These are phyloP conservation scores for Magnaporthiopsis incrustans DNA, from an alignment of 2,329 filamentous ascomycete genomes.

Conservation along the genomic window DNA sequence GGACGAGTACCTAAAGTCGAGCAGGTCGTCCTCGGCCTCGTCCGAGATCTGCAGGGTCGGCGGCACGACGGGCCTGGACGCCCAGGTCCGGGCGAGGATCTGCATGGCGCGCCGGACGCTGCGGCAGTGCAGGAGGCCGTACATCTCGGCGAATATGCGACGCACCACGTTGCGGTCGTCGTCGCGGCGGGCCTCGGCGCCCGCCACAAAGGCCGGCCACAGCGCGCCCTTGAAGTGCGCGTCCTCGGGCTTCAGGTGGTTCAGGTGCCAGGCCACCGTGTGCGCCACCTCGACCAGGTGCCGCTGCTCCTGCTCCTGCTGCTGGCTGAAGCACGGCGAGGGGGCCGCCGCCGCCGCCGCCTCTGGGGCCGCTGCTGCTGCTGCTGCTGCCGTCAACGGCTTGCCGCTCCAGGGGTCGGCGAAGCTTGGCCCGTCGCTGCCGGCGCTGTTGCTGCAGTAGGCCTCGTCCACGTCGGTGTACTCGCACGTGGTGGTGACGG, in stretches of 20 bases:
- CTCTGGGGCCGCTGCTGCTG: background rate
- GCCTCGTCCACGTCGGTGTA: slow-evolving; percentile 3
- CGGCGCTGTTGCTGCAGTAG: background rate
- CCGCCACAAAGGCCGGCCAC: slow-evolving; percentile 11
- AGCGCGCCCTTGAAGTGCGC: slow-evolving; percentile 12
- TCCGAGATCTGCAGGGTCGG: background rate
- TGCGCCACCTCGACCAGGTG: slow-evolving; percentile 2
- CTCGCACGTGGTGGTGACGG: background rate
- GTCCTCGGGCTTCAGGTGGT: slow-evolving; percentile 8
- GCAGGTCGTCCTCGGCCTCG: background rate
- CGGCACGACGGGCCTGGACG: slow-evolving; percentile 3
- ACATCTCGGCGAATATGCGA: slow-evolving; percentile 2
- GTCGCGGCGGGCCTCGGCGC: slow-evolving; percentile 8
- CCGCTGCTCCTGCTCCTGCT: background rate
- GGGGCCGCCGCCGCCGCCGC: background rate
- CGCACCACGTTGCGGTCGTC: slow-evolving; percentile 1
- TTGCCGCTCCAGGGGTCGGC: background rate
- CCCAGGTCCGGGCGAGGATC: slow-evolving; percentile 9
- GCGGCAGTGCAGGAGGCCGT: slow-evolving; percentile 2
- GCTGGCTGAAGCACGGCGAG: background rate
- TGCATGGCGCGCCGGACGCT: slow-evolving; percentile 3
- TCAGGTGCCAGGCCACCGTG: slow-evolving; percentile 7
- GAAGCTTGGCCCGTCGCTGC: background rate
- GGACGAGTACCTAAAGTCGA: background rate
- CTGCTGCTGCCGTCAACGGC: no score